Conservation (phyloP, 345 rosid genomes). For the Corchorus capsularis region DNA sequence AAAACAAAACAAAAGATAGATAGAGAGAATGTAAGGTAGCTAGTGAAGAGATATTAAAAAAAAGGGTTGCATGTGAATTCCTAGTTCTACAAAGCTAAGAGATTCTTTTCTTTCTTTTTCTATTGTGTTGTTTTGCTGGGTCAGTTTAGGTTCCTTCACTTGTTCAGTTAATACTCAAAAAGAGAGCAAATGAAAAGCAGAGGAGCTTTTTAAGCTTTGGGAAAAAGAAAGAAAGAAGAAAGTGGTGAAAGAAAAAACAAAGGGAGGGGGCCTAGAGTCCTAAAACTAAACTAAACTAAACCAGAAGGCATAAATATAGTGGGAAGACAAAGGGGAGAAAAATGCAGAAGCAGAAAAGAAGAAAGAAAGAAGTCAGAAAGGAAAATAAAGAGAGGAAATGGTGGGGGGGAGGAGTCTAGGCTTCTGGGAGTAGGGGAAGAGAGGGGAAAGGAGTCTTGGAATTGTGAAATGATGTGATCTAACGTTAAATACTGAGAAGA, state of each 20-base stretch:
- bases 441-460: constrained; percentile 13
- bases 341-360: not conserved
- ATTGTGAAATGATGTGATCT: constrained; percentile 56
- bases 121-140: not conserved
- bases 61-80: constrained; percentile 22
- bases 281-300: not conserved
- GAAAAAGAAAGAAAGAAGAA: not conserved
- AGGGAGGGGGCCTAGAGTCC: not conserved
- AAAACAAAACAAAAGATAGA: not conserved
- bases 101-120: not conserved
- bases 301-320: constrained; percentile 1
- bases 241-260: not conserved
- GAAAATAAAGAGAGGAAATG: not conserved
- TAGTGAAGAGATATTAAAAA: constrained; percentile 7
- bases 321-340: not conserved
- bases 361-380: not conserved
- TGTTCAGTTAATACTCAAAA: constrained; percentile 25
- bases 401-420: not conserved
- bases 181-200: constrained; percentile 34
- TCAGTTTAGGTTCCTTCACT: not conserved
- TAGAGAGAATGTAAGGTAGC: not conserved
- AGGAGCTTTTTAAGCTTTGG: constrained; percentile 32
- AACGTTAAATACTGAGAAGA: constrained; percentile 47
- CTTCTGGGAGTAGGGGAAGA: too few relatives aligned
- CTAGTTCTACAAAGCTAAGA: not conserved